Conservation (phyloP, 257 asterid genomes). For the Gentiana macrophylla region DNA sequence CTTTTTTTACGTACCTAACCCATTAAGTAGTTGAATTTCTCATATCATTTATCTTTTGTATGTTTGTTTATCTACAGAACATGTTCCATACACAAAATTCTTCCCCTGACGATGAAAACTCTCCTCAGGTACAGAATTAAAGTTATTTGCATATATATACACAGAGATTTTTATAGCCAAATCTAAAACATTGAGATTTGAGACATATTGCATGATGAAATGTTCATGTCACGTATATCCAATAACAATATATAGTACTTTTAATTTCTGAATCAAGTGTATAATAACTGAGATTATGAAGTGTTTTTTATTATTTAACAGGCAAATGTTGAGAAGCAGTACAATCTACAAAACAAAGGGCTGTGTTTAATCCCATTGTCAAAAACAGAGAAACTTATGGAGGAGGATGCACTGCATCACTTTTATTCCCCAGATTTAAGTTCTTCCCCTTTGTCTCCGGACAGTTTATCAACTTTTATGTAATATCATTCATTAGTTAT, state of each 20-base stretch:
- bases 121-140: neutral
- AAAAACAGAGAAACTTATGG: constrained; percentile 16
- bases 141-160: neutral
- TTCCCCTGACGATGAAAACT: neutral
- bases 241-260: neutral
- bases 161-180: neutral
- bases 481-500: neutral
- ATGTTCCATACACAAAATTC: neutral
- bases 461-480: neutral
- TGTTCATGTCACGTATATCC: too few species aligned
- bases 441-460: neutral
- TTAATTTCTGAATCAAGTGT: too few species aligned
- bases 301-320: neutral
- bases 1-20: neutral
- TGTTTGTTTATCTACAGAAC: constrained; percentile 1
- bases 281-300: too few species aligned
- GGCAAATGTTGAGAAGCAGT: constrained; percentile 18
- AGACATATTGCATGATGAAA: too few species aligned
- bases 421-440: neutral
- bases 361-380: constrained; percentile 36
- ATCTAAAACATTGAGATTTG: too few species aligned
- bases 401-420: constrained; percentile 7
- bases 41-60: neutral
- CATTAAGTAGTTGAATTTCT: neutral
- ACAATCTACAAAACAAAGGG: constrained; percentile 30